Base-by-base conservation (phyloP, 1,284 basidiomycete genomes). In the Apiotrichum sp. region DNA sequence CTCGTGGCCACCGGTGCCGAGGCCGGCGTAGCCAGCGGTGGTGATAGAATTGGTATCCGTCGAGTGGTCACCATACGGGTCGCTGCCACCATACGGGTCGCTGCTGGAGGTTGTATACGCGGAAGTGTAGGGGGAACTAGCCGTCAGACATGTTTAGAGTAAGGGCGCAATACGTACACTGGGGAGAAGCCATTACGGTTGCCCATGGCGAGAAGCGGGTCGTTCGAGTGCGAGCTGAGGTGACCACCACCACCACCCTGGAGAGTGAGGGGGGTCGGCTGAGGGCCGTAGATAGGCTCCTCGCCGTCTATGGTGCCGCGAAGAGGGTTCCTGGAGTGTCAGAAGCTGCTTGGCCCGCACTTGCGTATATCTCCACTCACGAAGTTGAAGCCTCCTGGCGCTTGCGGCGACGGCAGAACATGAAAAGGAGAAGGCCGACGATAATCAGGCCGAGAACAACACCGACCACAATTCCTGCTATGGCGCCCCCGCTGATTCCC, bases 351-450 rank as follows among this genome's bases (percentile, higher is more conserved):
- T 22, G 14, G 42, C 16, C 10, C 3, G 14, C 8, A 3, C 45
- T 35, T 14, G 6, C 4, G 33, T n/a, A 35, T 11, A 4, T 1
- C 10, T 9, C 29, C 6, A 48, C 47, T 38, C 9, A 48, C 47
- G 47, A 48, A 4, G 16, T 7, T 8, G 13, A 5, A 14, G 40
- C 40, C 8, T 7, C 22, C 35, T 10, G 3, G n/a, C 47, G 47
- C 47, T 48, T 48, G 14, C 34, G 34, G 7, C 22, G 14, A 10
- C 22, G 3, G 16, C 34, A 67, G 38, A 67, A 39, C 62, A 65
- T 69, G 9, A 68, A 70, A 34, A 61, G 44, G 9, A 64, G 48
- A 11, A 62, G 58, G 7, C 66, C 61, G 35, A 57, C n/a, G 22
- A 52, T 41, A 6, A 48, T 33, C 39, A 59, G 41, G n/a, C 49